A percentile compares a stretch with the other conserved stretches of the same genome.
phyloP scores from a whole-genome alignment of 371 early-diverging fungal genomes.

The Mucor sp. region DNA sequence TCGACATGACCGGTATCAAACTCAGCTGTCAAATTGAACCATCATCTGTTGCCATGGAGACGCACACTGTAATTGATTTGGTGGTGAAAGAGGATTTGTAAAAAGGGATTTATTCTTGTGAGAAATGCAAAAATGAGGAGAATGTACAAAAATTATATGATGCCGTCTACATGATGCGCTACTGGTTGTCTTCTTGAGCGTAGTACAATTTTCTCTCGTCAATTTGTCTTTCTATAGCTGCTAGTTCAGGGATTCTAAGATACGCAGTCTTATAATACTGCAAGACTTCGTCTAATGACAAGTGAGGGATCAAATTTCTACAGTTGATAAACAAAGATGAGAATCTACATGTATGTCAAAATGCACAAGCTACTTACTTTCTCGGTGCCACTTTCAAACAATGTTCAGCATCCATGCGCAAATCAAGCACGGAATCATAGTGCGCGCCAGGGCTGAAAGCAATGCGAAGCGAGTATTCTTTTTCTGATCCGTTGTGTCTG shows the following conservation, averaged over 20 bases:
- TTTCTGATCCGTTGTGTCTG: slow-evolving; percentile 50
- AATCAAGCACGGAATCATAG: slow-evolving; percentile 86
- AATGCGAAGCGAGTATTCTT: slow-evolving; percentile 88
- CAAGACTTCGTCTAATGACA: slow-evolving; percentile 46
- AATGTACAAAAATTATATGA: background rate
- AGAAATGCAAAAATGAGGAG: background rate
- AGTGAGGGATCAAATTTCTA: slow-evolving; percentile 47
- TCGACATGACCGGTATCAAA: background rate
- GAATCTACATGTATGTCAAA: background rate
- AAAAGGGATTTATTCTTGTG: background rate
- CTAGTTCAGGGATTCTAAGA: slow-evolving; percentile 43
- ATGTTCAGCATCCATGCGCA: slow-evolving; percentile 86
- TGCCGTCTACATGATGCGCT: background rate
- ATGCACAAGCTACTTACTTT: background rate
- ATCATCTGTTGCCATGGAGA: background rate
- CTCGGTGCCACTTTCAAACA: slow-evolving; percentile 80
- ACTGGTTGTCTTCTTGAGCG: slow-evolving; percentile 52
- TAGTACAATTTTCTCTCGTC: slow-evolving; percentile 46
- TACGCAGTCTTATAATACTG: slow-evolving; percentile 37
- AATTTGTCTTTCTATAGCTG: slow-evolving; percentile 45
- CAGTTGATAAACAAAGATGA: background rate
- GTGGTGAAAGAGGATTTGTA: background rate
- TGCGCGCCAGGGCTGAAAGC: slow-evolving; percentile 94
- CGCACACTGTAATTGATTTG: background rate
- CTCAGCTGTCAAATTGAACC: background rate